A percentile compares a stretch with the other conserved stretches of the same genome.
These are phyloP conservation scores for Fusarium tanahbumbuense DNA, from an alignment of 2,329 filamentous ascomycete species.

Conservation along the genomic window DNA sequence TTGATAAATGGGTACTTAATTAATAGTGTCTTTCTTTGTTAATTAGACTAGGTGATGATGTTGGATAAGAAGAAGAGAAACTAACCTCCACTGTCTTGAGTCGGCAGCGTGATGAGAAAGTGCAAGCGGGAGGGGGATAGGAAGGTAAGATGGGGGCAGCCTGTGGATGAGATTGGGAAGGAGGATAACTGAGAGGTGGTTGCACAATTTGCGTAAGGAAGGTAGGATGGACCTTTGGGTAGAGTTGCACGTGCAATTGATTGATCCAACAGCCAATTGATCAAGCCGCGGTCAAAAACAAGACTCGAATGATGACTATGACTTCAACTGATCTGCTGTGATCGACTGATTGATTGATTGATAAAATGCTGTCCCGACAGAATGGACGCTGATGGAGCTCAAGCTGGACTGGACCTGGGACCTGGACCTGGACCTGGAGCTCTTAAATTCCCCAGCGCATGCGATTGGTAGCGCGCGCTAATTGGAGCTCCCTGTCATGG, in stretches of 20 bases:
- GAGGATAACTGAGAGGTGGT: conserved; percentile 33
- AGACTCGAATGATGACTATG: neutral
- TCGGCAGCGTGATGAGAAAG: conserved; percentile 15
- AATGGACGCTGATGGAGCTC: conserved; percentile 30
- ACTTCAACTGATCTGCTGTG: neutral
- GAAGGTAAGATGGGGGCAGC: conserved; percentile 23
- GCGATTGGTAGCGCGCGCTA: conserved; percentile 38
- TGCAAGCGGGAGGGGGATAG: conserved; percentile 13
- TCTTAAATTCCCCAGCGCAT: conserved; percentile 9
- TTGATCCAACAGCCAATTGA: conserved; percentile 1
- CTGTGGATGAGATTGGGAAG: conserved; percentile 28
- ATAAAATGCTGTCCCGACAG: conserved; percentile 33
- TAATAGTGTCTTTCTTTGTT: conserved; percentile 12
- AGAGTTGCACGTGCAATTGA: conserved; percentile 36
- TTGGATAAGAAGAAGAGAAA: conserved; percentile 22
- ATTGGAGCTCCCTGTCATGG: conserved; percentile 25
- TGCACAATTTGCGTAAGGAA: conserved; percentile 29
- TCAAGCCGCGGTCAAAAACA: conserved; percentile 17
- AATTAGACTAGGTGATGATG: conserved; percentile 36
- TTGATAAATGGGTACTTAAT: neutral
- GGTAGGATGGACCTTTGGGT: neutral
- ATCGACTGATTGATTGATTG: neutral
- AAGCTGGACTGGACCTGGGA: neutral
- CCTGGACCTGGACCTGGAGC: neutral
- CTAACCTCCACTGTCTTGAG: conserved; percentile 10